phyloP scores from a whole-genome alignment of 1,284 basidiomycete species.

The Leccinum angustisporum region DNA sequence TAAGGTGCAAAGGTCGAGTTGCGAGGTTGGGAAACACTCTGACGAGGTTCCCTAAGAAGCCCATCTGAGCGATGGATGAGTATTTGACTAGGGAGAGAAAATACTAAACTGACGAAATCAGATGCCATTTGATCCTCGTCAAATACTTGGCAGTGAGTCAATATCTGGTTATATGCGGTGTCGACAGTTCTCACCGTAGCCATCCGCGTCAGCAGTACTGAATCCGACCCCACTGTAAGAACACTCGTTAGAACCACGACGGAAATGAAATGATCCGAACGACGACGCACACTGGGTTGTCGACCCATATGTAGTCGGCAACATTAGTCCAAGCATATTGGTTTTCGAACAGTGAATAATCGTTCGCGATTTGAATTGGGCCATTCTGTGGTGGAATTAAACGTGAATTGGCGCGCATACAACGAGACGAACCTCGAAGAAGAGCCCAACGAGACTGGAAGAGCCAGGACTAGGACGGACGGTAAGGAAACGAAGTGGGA shows the following conservation, averaged over 20 bases:
- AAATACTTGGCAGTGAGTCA: conserved; percentile 40
- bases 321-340: conserved; percentile 57
- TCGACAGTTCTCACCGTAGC: conserved; percentile 47
- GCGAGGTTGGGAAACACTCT: conserved; percentile 65
- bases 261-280: neutral
- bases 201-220: conserved; percentile 59
- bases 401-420: neutral
- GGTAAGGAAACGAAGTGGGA: neutral
- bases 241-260: conserved; percentile 8
- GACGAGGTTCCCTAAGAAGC: conserved; percentile 64
- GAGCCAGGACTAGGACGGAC: conserved; percentile 55
- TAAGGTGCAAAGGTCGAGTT: conserved; percentile 58
- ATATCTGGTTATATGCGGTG: neutral
- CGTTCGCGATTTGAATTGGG: conserved; percentile 53
- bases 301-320: conserved; percentile 70
- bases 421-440: conserved; percentile 53
- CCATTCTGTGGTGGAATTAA: conserved; percentile 50
- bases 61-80: conserved; percentile 44
- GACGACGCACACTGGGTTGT: conserved; percentile 63
- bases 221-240: conserved; percentile 55
- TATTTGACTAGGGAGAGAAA: neutral
- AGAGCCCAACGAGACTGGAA: conserved; percentile 63
- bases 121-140: conserved; percentile 67
- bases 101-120: conserved; percentile 56
- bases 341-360: conserved; percentile 52